A percentile compares a stretch with the other conserved stretches of the same genome.
Conservation (phyloP, 1,284 basidiomycete genomes). For the Athelia psychrophila region DNA sequence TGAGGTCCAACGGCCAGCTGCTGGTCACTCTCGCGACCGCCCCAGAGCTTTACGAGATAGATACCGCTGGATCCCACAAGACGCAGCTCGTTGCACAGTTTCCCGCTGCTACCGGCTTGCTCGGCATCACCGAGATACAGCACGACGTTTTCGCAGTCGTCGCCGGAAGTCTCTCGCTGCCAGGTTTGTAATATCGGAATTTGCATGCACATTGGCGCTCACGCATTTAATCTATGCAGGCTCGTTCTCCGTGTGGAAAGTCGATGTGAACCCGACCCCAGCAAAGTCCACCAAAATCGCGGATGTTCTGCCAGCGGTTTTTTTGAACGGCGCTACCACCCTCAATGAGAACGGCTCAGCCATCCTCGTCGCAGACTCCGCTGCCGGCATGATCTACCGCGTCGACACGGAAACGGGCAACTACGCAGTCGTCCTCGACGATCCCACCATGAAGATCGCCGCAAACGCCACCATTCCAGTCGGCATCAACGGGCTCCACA, state of each 20-base stretch:
- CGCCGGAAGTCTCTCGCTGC: neutral
- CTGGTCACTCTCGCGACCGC: neutral
- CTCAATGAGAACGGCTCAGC: neutral
- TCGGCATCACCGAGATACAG: neutral
- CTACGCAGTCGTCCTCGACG: neutral
- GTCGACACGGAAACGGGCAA: neutral
- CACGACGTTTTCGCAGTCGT: neutral
- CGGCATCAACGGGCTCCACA: slow-evolving; percentile 3
- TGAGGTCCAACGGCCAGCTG: neutral
- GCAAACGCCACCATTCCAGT: slow-evolving; percentile 6
- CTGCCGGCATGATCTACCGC: neutral
- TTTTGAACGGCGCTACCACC: neutral
- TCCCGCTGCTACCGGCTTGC: neutral
- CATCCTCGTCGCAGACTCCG: neutral
- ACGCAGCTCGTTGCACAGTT: neutral
- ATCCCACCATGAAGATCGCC: neutral
- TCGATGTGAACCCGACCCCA: neutral
- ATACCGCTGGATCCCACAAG: neutral
- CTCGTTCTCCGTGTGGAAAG: neutral
- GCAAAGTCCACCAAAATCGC: neutral
- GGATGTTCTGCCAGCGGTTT: neutral
- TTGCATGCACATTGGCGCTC: no score
- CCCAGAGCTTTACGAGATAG: neutral
- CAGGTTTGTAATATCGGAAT: no score
- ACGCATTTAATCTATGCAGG: no score